Base-by-base conservation (phyloP, 257 asterid species). In the Solanum chilense region DNA sequence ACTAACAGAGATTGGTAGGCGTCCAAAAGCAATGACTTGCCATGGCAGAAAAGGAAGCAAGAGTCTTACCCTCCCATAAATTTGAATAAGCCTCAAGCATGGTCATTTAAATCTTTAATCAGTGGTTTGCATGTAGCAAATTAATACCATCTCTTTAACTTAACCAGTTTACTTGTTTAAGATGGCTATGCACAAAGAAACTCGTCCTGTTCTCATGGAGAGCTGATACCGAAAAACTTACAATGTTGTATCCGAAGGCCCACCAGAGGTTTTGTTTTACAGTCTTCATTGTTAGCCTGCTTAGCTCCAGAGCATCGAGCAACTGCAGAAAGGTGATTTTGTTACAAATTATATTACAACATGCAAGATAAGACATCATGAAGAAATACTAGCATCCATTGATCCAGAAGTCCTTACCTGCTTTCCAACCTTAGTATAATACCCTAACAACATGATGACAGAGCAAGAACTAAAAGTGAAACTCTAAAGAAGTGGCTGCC, bases 261-360 rank as follows among this genome's bases (percentile, higher is more conserved):
- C 99, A 97, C 95, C 99, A 95, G 78, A 97, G 99, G 83, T 97
- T 96, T 92, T 97, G 99, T 94, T 92, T 95, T 86, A 97, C 96
- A 44, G 99, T 97, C 88, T 92, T 97, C 99, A 97, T 97, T 89
- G 99, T 97, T 87, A 93, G 94, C 89, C 93, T 93, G 91, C 99
- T 97, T 90, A 97, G 94, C 91, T 97, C 99, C 95, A 97, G 93
- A 31, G 99, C 99, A 69, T 96, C 99, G 42, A 97, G 98, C 85
- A 97, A 92, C 99, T 96, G 96, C 91, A 91, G 16, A 45, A 76
- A 62, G 87, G 75, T 35, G 82, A 45, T 73, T 69, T 66, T 16
- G 86, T 62, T 69, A 71, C 20, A 47, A 47, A 47, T 18, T 5
- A 66, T 25, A 27, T 66, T 7, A 56, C 70, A 78, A 33, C 56